These are phyloP conservation scores for Conticribra weissflogii DNA, from an alignment of 108 stramenopile species.

Conservation along the genomic window DNA sequence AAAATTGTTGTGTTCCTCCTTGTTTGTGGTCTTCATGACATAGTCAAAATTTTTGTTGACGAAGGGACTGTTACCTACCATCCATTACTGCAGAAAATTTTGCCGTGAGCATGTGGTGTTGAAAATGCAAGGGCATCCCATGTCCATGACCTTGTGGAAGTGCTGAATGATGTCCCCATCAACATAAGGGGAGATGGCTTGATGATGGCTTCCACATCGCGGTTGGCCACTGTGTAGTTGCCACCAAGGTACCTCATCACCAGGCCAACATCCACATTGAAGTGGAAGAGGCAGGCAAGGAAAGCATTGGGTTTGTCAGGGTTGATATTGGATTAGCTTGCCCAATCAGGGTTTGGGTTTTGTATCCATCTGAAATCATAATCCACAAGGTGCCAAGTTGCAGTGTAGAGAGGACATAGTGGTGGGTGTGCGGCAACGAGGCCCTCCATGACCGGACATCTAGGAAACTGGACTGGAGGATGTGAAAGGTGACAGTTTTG, in stretches of 20 bases:
- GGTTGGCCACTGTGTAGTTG: constrained; percentile 9
- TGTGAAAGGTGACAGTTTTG: not conserved
- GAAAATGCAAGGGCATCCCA: not conserved
- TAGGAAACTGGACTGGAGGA: not conserved
- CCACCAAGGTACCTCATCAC: constrained; percentile 4
- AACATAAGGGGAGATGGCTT: not conserved
- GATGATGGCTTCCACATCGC: not conserved
- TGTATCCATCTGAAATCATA: not conserved
- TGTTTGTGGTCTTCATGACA: constrained; percentile 9
- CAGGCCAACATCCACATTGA: not conserved
- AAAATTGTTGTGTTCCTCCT: constrained; percentile 8
- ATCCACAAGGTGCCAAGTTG: not conserved
- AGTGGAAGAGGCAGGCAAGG: not conserved
- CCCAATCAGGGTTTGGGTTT: not conserved
- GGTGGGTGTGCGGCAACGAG: not conserved
- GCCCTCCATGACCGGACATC: not conserved
- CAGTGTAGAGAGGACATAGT: not conserved
- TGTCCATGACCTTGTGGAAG: not conserved
- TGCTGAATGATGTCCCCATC: not conserved
- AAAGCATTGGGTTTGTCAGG: not conserved
- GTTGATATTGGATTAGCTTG: not conserved
- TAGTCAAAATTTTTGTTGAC: not conserved
- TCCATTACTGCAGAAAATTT: not conserved
- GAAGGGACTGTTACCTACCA: constrained; percentile 3
- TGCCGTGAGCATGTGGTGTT: not conserved